Percentiles rank a stretch among this genome's conserved stretches.
phyloP scores from a whole-genome alignment of 257 asterid genomes.

The Primulina huaijiensis region DNA sequence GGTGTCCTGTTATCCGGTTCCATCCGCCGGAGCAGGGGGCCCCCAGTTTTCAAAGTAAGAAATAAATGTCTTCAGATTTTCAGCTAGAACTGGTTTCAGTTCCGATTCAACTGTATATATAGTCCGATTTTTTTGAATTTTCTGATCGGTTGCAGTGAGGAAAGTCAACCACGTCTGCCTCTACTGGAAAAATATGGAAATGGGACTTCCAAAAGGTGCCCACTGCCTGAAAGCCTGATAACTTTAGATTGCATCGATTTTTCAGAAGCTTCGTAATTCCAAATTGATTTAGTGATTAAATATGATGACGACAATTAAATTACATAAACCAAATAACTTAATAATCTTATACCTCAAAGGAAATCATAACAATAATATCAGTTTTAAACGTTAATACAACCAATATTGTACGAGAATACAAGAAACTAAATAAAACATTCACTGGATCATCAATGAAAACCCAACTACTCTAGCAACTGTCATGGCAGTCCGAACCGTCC shows the following conservation, averaged over 20 bases:
- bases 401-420: too few relatives aligned
- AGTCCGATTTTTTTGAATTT: neutral
- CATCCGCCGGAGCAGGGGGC: constrained; percentile 34
- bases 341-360: too few relatives aligned
- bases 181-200: constrained; percentile 74
- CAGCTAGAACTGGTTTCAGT: neutral
- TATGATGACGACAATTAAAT: too few relatives aligned
- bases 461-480: too few relatives aligned
- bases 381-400: too few relatives aligned
- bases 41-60: constrained; percentile 32
- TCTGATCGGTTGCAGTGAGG: constrained; percentile 38
- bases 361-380: too few relatives aligned
- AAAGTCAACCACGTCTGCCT: constrained; percentile 37
- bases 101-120: neutral
- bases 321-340: too few relatives aligned
- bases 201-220: constrained; percentile 78
- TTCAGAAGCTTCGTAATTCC: neutral
- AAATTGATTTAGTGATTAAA: too few relatives aligned
- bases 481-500: too few relatives aligned
- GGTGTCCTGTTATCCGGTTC: constrained; percentile 36
- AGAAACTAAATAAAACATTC: too few relatives aligned
- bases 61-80: neutral
- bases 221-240: neutral
- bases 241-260: neutral
- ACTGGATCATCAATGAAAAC: too few relatives aligned